Base-by-base conservation (phyloP, 495 filamentous ascomycete genomes). In the Lichenothelia convexa region DNA sequence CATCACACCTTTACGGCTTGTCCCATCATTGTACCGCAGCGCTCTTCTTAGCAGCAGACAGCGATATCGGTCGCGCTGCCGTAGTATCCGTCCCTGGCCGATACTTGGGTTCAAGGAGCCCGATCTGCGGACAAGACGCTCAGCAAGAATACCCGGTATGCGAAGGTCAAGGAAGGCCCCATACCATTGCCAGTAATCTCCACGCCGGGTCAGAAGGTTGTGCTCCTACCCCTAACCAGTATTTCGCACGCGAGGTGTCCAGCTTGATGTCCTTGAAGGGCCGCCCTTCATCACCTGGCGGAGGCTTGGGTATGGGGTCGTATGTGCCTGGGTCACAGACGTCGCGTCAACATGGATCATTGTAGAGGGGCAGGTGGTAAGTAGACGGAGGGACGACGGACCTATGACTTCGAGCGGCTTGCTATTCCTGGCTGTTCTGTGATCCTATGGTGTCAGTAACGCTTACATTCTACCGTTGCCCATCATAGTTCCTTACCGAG, bases 211-310 rank as follows among this genome's bases (percentile, higher is more conserved):
- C 81, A 45, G 75, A 85, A 19, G 89, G 86, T 59, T 97, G 89
- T 26, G 89, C 89, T 3, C 89, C 89, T 7, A 94, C 86, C 53
- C 89, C 89, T 11, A 97, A 62, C 89, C 89, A 97, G 60, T 97
- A 97, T 56, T 79, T 75, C 36, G 86, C 79, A 32, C 89, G 65
- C 35, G 68, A 56, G 1, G 64, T 65, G 62, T 97, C 89, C 2
- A 97, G 65, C 38, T 81, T 73, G 47, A 97, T 79, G 38, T 95
- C 86, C 57, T 97, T 97, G 55, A 71, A 75, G 41, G 75, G 63
- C 37, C 69, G 71, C 6, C 71, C 75, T 40, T 71, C 67, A 43
- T 68, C 67, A 34, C 75, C 70, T 42, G 72, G 40, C 1, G 80
- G 63, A 46, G 72, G 67, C 50, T 76, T 73, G 17, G 89, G 89